Evolutionary conservation across 1,284 basidiomycete species (phyloP).

Genomic region (Taiwanofungus camphoratus): DNA sequence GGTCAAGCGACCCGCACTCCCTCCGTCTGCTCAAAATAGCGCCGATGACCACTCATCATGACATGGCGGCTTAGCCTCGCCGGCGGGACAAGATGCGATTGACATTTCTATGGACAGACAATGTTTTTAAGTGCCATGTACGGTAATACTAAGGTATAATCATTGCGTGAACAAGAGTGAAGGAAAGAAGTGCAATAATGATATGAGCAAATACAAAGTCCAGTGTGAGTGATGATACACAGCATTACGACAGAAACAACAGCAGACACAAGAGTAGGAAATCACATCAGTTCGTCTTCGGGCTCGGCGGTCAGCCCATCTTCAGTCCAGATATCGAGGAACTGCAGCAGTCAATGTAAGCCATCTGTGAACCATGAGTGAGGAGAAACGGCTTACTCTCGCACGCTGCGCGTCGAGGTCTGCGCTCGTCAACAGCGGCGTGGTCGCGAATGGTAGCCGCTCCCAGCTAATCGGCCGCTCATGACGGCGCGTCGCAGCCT

Average conservation of each 20-base stretch:
- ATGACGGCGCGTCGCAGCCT: slow-evolving; percentile 60
- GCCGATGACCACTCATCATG: too few species aligned
- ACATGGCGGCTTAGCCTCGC: too few species aligned
- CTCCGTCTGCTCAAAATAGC: neutral
- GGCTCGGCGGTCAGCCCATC: slow-evolving; percentile 73
- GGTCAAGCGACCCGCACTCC: slow-evolving; percentile 13
- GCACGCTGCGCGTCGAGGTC: slow-evolving; percentile 55
- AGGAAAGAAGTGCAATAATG: slow-evolving; percentile 10
- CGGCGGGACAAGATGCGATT: neutral
- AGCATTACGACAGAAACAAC: slow-evolving; percentile 2
- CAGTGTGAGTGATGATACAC: neutral
- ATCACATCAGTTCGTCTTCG: slow-evolving; percentile 36
- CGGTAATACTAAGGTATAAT: neutral
- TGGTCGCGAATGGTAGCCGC: slow-evolving; percentile 58
- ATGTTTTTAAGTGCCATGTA: neutral
- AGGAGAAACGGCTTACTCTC: slow-evolving; percentile 37
- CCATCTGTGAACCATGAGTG: slow-evolving; percentile 1
- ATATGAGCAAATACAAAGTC: slow-evolving; percentile 10
- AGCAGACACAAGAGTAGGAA: neutral
- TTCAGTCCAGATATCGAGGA: slow-evolving; percentile 75
- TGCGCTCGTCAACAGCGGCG: slow-evolving; percentile 49
- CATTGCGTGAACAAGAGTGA: slow-evolving; percentile 2
- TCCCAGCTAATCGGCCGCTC: slow-evolving; percentile 66
- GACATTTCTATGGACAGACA: neutral
- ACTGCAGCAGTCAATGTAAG: slow-evolving; percentile 35